Conservation (phyloP, 176 grass and related monocot genomes). For the Oryza brachyantha region DNA sequence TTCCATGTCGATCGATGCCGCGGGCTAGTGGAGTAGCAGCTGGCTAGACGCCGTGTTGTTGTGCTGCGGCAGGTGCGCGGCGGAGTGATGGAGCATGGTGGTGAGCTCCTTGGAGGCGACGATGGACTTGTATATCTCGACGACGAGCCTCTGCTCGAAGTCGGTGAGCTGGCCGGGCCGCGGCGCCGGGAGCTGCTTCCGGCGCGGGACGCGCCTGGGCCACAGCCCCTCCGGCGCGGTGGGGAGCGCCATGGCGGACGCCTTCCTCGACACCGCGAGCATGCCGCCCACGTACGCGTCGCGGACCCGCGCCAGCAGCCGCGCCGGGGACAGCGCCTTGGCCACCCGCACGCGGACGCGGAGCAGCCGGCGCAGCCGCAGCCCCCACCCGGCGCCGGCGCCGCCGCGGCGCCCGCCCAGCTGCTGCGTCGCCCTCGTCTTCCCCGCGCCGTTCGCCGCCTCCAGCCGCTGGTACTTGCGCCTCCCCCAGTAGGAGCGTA, state of each 20-base stretch:
- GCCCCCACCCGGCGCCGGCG: slow-evolving; percentile 16
- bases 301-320: slow-evolving; percentile 40
- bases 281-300: slow-evolving; percentile 78
- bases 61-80: slow-evolving; percentile 12
- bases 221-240: slow-evolving; percentile 38
- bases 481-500: slow-evolving; percentile 59
- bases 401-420: slow-evolving; percentile 31
- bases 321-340: slow-evolving; percentile 22
- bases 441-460: background rate
- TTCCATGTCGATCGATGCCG: slow-evolving; percentile 3
- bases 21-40: background rate
- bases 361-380: slow-evolving; percentile 17
- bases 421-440: slow-evolving; percentile 4
- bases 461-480: slow-evolving; percentile 65
- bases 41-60: background rate
- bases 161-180: background rate
- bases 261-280: slow-evolving; percentile 50
- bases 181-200: slow-evolving; percentile 3
- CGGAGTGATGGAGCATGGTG: slow-evolving; percentile 44
- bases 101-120: slow-evolving; percentile 64
- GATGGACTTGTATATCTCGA: slow-evolving; percentile 89
- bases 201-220: slow-evolving; percentile 42
- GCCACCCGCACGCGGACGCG: slow-evolving; percentile 38
- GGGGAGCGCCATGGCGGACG: slow-evolving; percentile 24
- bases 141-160: slow-evolving; percentile 56